Evolutionary conservation across 2,329 filamentous ascomycete species (phyloP).

Genomic region (Arthrobotrys sphaeroides): DNA sequence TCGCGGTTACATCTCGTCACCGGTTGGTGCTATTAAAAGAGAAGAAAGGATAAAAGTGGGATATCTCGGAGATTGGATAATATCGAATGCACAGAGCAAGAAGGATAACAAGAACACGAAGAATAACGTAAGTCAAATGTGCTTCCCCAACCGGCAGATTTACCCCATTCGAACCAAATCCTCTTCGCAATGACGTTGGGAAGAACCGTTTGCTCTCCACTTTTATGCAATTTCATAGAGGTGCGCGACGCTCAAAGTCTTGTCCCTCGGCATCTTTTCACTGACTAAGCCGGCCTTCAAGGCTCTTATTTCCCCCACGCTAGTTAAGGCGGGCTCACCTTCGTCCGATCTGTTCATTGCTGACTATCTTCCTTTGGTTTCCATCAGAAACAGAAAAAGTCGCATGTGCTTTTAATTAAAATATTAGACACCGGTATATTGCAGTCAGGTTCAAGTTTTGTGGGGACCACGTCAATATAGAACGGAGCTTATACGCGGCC

Average conservation of each 20-base stretch:
- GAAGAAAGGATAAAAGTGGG: neutral
- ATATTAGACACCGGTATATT: neutral
- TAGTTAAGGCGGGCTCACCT: conserved; percentile 2
- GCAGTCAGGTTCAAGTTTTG: neutral
- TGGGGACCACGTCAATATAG: conserved; percentile 42
- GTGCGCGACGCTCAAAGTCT: conserved; percentile 15
- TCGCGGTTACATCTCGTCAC: too few species aligned
- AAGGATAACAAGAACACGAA: too few species aligned
- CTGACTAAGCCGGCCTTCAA: neutral
- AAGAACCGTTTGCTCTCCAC: conserved; percentile 3
- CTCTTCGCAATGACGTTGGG: neutral
- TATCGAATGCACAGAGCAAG: too few species aligned
- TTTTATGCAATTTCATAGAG: conserved; percentile 22
- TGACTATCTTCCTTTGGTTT: conserved; percentile 16
- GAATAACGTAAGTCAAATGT: neutral
- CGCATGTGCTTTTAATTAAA: conserved; percentile 45
- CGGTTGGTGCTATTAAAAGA: too few species aligned
- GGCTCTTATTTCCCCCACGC: conserved; percentile 21
- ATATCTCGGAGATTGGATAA: neutral
- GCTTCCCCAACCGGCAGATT: neutral
- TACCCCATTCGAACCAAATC: neutral
- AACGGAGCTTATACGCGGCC: conserved; percentile 9
- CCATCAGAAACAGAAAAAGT: conserved; percentile 3
- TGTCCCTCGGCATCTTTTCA: conserved; percentile 35
- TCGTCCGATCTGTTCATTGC: conserved; percentile 31